These are phyloP conservation scores for Neonectria coccinea DNA, from an alignment of 2,329 filamentous ascomycete species.

Conservation along the genomic window DNA sequence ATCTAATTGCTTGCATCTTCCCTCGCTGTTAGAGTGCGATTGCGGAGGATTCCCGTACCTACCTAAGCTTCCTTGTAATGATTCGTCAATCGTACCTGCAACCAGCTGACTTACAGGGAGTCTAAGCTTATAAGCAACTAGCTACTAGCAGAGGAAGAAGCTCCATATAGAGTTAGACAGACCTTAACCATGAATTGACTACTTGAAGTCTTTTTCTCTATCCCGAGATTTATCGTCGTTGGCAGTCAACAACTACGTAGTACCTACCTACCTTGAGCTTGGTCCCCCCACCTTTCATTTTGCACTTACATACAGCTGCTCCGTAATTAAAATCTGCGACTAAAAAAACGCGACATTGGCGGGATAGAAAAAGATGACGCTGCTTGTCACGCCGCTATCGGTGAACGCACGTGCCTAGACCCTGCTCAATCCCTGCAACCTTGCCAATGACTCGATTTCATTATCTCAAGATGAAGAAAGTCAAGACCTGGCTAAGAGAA, in stretches of 20 bases:
- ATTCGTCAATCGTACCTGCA: background rate
- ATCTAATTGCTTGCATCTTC: background rate
- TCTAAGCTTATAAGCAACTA: no score
- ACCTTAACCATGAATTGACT: no score
- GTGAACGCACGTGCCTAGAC: background rate
- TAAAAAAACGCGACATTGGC: conserved; percentile 16
- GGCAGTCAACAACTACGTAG: no score
- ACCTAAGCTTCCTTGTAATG: background rate
- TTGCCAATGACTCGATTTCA: background rate
- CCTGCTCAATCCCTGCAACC: background rate
- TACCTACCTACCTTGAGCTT: background rate
- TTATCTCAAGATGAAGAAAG: background rate
- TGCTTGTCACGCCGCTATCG: conserved; percentile 3
- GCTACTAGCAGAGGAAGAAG: no score
- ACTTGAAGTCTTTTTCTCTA: background rate
- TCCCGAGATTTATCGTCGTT: no score
- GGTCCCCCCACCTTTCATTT: conserved; percentile 5
- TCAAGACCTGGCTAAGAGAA: background rate
- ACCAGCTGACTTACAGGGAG: background rate
- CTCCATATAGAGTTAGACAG: no score
- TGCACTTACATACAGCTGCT: conserved; percentile 13
- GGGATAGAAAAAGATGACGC: conserved; percentile 9
- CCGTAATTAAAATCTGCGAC: conserved; percentile 2
- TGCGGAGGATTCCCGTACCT: background rate
- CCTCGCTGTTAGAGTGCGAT: background rate